These are phyloP conservation scores for Ramaria sp. DNA, from an alignment of 768 basidiomycete species.

Conservation along the genomic window DNA sequence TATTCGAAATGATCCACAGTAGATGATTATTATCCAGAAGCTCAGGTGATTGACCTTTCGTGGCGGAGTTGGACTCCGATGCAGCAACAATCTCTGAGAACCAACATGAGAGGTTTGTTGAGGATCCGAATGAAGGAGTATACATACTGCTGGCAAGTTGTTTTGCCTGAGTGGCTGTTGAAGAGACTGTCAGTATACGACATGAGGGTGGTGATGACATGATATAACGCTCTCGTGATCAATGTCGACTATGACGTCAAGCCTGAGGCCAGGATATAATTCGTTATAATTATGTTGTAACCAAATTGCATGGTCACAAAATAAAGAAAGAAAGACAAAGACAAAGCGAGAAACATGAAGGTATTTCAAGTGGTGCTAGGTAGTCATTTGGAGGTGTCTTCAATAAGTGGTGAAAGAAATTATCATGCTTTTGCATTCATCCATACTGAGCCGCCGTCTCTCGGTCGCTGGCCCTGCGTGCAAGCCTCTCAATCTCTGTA, in stretches of 20 bases:
- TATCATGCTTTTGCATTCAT: background rate
- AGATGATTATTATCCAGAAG: slow-evolving; percentile 31
- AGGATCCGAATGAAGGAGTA: background rate
- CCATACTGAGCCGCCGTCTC: slow-evolving; percentile 47
- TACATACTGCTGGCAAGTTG: slow-evolving; percentile 1
- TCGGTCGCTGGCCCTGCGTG: slow-evolving; percentile 47
- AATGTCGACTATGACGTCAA: no score
- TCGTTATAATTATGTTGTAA: no score
- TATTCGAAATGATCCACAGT: slow-evolving; percentile 71
- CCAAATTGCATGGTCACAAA: no score
- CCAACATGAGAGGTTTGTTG: background rate
- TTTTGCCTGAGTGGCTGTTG: background rate
- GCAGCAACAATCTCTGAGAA: background rate
- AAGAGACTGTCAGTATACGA: slow-evolving; percentile 4
- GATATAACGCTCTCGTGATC: no score
- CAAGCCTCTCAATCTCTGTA: slow-evolving; percentile 76
- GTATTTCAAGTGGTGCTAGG: no score
- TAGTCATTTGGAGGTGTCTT: no score
- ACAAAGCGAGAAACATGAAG: no score
- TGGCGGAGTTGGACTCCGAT: background rate
- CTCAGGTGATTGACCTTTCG: slow-evolving; percentile 26
- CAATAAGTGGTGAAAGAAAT: no score
- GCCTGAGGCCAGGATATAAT: no score
- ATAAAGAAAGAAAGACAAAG: no score
- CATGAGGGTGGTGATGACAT: slow-evolving; percentile 2